Base-by-base conservation (phyloP, 768 basidiomycete species). In the Gymnopilus junonius region DNA sequence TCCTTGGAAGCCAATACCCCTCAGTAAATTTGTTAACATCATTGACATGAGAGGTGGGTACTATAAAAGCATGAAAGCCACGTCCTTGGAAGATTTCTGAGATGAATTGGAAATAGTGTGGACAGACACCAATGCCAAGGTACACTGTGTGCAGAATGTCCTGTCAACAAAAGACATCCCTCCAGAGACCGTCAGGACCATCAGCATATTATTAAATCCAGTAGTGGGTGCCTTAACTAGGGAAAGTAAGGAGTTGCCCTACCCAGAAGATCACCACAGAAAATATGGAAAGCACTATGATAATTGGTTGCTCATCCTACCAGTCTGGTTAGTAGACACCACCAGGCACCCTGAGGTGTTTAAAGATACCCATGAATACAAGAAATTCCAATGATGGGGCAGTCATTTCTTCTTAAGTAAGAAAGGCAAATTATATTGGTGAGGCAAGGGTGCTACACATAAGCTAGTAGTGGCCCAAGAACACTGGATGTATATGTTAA, bases 401-500 rank as follows among this genome's bases (percentile, higher is more conserved):
- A 20, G 32, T 7, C 7, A 39, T 1, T 74, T 70, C 63, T 75
- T 75, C 61, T 8, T 69, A 11, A 58, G 60, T 20, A 46, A 69
- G 2, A 61, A 69, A 0, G 67, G 63, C 0, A n/a, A 55, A 17
- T 31, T 73, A 20, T 73, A 67, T 32, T 34, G 60, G 21, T 57
- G 60, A 31, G 42, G 40, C 0, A 35, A 27, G 6, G 60, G 63
- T 8, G 50, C 45, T 1, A 51, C 12, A 8, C 69, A 72, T 31
- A 67, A 68, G 40, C 27, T 75, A 14, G 67, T 74, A 6, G 58
- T 75, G 1, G 59, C 65, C 1, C 37, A 27, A n/a, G 59, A 69
- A 15, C 17, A 67, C 10, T 8, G 70, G 3, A 67, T 69, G 62
- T 63, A 63, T 40, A 71, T 75, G 55, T 12, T 76, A 59, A 43